These are phyloP conservation scores for Sphagnurus paluster DNA, from an alignment of 1,284 basidiomycete species.

Conservation along the genomic window DNA sequence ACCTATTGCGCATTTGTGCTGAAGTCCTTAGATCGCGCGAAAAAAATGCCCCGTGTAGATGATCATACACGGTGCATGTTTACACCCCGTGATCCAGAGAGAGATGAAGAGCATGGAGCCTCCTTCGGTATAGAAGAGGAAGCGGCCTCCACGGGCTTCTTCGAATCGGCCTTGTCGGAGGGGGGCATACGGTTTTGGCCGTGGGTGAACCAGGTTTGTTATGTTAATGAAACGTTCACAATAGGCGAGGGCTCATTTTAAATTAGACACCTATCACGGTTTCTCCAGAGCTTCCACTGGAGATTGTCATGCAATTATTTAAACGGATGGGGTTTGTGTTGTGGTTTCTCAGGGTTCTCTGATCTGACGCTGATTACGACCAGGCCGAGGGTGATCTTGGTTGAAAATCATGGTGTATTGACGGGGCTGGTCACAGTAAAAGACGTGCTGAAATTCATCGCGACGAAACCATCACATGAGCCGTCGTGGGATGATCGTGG, in stretches of 20 bases:
- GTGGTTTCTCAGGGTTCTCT: constrained; percentile 2
- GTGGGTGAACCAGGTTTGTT: constrained; percentile 85
- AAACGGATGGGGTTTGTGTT: constrained; percentile 87
- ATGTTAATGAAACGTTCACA: constrained; percentile 9
- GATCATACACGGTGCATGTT: constrained; percentile 76
- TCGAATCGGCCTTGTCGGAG: constrained; percentile 55
- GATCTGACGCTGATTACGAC: constrained; percentile 9
- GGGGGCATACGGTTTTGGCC: constrained; percentile 79
- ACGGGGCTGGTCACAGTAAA: constrained; percentile 94
- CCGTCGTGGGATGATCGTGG: constrained; percentile 62
- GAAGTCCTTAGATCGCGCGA: constrained; percentile 71
- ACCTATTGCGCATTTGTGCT: no score
- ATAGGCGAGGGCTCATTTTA: constrained; percentile 3
- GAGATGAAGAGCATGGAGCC: constrained; percentile 50
- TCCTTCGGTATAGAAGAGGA: constrained; percentile 61
- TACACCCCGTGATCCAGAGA: constrained; percentile 47
- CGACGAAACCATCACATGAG: constrained; percentile 47
- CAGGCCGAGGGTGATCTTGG: constrained; percentile 92
- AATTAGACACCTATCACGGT: constrained; percentile 88
- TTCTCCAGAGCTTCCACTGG: constrained; percentile 89
- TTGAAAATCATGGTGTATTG: constrained; percentile 82
- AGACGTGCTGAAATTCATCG: constrained; percentile 88
- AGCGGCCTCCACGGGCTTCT: constrained; percentile 60
- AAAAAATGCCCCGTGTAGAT: constrained; percentile 59
- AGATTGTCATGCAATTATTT: constrained; percentile 96